phyloP scores from a whole-genome alignment of 805 yeast genomes.

The Candida vartiovaarae region DNA sequence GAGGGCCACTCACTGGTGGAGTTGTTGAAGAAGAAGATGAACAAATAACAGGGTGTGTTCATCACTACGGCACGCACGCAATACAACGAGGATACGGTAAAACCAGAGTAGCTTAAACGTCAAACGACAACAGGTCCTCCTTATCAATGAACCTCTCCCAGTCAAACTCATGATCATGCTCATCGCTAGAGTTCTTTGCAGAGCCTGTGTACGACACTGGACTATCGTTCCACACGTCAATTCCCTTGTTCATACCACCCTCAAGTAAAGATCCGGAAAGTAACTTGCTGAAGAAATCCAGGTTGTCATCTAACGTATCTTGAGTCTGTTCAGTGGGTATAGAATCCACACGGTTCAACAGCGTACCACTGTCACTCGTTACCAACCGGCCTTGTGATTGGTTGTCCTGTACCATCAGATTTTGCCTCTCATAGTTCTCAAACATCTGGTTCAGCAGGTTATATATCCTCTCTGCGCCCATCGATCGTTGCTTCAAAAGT shows the following conservation, averaged over 20 bases:
- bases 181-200: constrained; percentile 2
- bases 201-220: too few species aligned
- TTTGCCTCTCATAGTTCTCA: constrained; percentile 68
- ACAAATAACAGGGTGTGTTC: background rate
- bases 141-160: constrained; percentile 24
- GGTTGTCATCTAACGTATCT: background rate
- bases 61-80: too few species aligned
- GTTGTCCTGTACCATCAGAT: constrained; percentile 38
- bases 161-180: constrained; percentile 16
- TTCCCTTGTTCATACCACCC: background rate
- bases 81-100: too few species aligned
- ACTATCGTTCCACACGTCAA: background rate
- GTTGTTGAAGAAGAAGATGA: constrained; percentile 32
- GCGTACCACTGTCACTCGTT: background rate
- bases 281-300: background rate
- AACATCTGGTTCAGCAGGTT: constrained; percentile 69
- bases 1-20: constrained; percentile 57
- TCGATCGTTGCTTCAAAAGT: constrained; percentile 61
- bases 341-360: background rate
- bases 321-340: too few species aligned
- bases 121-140: constrained; percentile 13
- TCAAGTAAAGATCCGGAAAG: background rate
- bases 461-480: constrained; percentile 75
- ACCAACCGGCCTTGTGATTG: background rate
- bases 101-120: background rate